Percentiles rank a stretch among this genome's conserved stretches.
Evolutionary conservation across 2,329 filamentous ascomycete genomes (phyloP).

Genomic region (Aspergillus sp.): DNA sequence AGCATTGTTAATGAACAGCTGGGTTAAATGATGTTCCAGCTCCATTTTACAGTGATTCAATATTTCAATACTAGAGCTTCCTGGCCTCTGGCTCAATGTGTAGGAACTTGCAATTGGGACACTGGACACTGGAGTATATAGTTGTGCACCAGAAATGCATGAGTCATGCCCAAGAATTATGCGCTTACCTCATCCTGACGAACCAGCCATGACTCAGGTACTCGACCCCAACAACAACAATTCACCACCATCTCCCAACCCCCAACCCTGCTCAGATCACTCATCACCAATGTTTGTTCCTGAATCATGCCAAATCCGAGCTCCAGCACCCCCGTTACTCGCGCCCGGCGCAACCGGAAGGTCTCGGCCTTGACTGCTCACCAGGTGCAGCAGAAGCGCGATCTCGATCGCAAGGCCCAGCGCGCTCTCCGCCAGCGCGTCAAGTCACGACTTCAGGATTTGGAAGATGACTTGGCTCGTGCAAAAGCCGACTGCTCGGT

Average conservation of each 20-base stretch:
- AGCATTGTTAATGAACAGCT: slow-evolving; percentile 1
- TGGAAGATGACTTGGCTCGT: not conserved
- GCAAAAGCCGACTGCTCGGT: not conserved
- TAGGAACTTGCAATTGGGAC: too few species aligned
- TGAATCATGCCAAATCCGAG: not conserved
- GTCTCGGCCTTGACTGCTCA: not conserved
- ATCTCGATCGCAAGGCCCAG: slow-evolving; percentile 1
- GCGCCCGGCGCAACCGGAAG: not conserved
- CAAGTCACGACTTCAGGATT: not conserved
- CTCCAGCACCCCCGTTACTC: not conserved
- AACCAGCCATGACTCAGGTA: too few species aligned
- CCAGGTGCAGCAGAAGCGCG: slow-evolving; percentile 2
- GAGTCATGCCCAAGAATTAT: too few species aligned
- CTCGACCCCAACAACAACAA: too few species aligned
- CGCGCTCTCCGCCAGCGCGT: not conserved
- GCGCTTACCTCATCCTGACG: too few species aligned
- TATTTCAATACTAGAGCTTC: too few species aligned
- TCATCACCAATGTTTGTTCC: not conserved
- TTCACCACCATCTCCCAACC: too few species aligned
- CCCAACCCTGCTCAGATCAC: too few species aligned
- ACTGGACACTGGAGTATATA: too few species aligned
- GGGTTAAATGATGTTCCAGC: not conserved
- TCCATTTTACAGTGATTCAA: not conserved
- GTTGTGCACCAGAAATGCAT: too few species aligned
- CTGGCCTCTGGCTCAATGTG: too few species aligned